A percentile compares a stretch with the other conserved stretches of the same genome.
phyloP scores from a whole-genome alignment of 164 flowering plant genomes.

The Macadamia integrifolia region DNA sequence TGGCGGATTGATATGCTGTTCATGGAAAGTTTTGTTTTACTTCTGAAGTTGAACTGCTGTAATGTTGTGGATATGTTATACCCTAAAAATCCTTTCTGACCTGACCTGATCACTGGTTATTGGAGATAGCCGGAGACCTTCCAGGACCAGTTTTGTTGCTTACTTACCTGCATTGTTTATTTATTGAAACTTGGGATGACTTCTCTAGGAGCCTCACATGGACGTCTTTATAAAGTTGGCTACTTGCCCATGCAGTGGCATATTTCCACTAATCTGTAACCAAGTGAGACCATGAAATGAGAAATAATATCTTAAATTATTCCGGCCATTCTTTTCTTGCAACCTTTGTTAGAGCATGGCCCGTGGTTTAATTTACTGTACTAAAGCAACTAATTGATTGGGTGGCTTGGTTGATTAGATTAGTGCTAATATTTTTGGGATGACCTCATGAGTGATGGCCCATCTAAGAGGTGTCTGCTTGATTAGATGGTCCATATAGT shows the following conservation, averaged over 20 bases:
- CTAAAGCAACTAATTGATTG: too few relatives aligned
- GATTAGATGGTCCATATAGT: too few relatives aligned
- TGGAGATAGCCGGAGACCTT: constrained; percentile 24
- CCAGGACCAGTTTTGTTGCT: constrained; percentile 4
- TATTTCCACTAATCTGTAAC: constrained; percentile 1
- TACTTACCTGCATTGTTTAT: not conserved
- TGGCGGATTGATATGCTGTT: constrained; percentile 86
- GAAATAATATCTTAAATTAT: too few relatives aligned
- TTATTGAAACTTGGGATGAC: not conserved
- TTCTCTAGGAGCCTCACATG: not conserved
- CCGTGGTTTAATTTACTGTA: too few relatives aligned
- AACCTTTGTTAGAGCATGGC: too few relatives aligned
- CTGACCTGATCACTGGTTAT: constrained; percentile 24
- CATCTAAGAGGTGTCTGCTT: too few relatives aligned
- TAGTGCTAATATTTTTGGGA: too few relatives aligned
- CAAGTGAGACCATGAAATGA: too few relatives aligned
- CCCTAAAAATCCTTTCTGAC: constrained; percentile 20
- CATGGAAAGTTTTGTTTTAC: constrained; percentile 67
- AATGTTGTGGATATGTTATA: constrained; percentile 35
- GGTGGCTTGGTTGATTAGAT: too few relatives aligned
- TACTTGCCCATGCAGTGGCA: constrained; percentile 1
- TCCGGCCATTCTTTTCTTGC: too few relatives aligned
- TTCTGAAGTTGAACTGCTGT: constrained; percentile 52
- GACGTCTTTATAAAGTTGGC: constrained; percentile 1
- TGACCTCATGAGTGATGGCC: too few relatives aligned